Conservation (phyloP, 352 stramenopile species). For the Globisporangium megalacanthum region DNA sequence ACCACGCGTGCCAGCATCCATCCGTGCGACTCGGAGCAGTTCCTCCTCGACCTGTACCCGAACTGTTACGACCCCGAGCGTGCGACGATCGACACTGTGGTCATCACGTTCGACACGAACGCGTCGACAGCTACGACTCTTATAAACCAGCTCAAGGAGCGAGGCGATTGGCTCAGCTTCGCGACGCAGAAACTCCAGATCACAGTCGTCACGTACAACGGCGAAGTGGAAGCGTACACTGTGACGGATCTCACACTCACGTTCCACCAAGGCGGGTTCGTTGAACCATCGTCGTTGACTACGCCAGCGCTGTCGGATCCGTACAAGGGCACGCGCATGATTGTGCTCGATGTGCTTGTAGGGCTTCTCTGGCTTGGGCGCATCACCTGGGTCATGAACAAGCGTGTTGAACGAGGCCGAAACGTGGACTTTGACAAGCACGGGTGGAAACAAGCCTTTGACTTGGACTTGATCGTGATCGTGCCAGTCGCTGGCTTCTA, state of each 20-base stretch:
- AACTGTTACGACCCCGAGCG: slow-evolving; percentile 32
- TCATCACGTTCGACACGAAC: slow-evolving; percentile 47
- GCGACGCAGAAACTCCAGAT: slow-evolving; percentile 32
- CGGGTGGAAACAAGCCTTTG: background rate
- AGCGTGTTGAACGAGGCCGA: background rate
- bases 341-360: slow-evolving; percentile 32
- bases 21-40: slow-evolving; percentile 22
- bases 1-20: slow-evolving; percentile 17
- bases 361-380: slow-evolving; percentile 21
- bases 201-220: slow-evolving; percentile 50
- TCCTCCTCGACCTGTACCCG: slow-evolving; percentile 34
- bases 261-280: slow-evolving; percentile 28
- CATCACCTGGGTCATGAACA: background rate
- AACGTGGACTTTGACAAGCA: too few species aligned
- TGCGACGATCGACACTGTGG: slow-evolving; percentile 15
- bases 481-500: slow-evolving; percentile 23
- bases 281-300: slow-evolving; percentile 25
- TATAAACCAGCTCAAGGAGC: slow-evolving; percentile 21
- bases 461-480: slow-evolving; percentile 3
- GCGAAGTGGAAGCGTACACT: slow-evolving; percentile 38
- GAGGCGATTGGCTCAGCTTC: slow-evolving; percentile 35
- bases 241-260: slow-evolving; percentile 31
- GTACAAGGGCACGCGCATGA: slow-evolving; percentile 17
- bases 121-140: slow-evolving; percentile 16
- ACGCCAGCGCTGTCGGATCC: slow-evolving; percentile 29